Conservation (phyloP, 2,329 filamentous ascomycete genomes). For the Penicillium sp. region DNA sequence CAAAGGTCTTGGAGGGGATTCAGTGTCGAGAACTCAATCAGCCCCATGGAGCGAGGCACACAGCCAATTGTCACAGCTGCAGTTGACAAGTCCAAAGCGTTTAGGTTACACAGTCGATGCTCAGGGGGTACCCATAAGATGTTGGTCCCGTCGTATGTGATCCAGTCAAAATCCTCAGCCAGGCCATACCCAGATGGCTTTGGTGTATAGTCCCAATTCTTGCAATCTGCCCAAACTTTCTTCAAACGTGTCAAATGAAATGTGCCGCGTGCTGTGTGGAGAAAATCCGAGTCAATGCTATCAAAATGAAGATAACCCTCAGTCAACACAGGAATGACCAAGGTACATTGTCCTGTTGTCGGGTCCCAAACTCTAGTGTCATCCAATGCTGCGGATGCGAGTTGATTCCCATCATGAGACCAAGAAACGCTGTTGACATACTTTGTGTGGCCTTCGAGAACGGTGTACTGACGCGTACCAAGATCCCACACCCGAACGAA, state of each 20-base stretch:
- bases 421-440: neutral
- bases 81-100: neutral
- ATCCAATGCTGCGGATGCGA: neutral
- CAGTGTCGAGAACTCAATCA: neutral
- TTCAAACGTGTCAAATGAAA: neutral
- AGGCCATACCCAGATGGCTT: neutral
- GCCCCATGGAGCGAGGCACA: neutral
- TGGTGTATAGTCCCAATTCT: neutral
- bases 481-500: neutral
- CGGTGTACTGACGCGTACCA: neutral
- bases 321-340: neutral
- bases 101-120: neutral
- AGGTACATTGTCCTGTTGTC: neutral
- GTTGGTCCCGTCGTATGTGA: slow-evolving; percentile 9
- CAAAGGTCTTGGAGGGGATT: neutral
- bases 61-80: neutral
- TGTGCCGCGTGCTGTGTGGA: neutral
- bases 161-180: slow-evolving; percentile 1
- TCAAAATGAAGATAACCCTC: neutral
- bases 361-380: neutral
- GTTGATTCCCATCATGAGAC: neutral
- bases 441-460: neutral
- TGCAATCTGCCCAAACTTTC: neutral
- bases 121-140: slow-evolving; percentile 9
- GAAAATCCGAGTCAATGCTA: neutral